Evolutionary conservation across 192 early-diverging fungal species (phyloP), one percentile per base, ranked within the genome.

Genomic region (Diversispora epigaea): DNA sequence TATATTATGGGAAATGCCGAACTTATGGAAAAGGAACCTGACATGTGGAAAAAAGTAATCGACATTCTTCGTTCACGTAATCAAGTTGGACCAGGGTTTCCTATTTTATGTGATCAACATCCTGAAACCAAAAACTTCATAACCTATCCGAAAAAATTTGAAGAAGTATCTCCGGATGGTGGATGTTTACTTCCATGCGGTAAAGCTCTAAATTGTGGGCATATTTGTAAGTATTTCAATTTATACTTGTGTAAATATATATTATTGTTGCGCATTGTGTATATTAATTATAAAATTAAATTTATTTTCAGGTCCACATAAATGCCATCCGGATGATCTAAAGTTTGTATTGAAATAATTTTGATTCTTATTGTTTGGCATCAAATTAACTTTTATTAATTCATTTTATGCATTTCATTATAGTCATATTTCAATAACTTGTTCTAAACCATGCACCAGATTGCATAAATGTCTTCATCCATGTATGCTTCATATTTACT

Each of bases 41-140:
- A n/a, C n/a, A n/a, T n/a, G n/a, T n/a, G n/a, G n/a, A n/a, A n/a
- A n/a, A n/a, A n/a, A n/a, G n/a, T n/a, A n/a, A n/a, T n/a, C n/a
- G n/a, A n/a, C n/a, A n/a, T n/a, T n/a, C n/a, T n/a, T n/a, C n/a
- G n/a, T n/a, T n/a, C n/a, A n/a, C n/a, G n/a, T n/a, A n/a, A n/a
- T n/a, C n/a, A n/a, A n/a, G n/a, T n/a, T n/a, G n/a, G n/a, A n/a
- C n/a, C n/a, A n/a, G n/a, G n/a, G n/a, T n/a, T n/a, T n/a, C n/a
- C n/a, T n/a, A n/a, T n/a, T n/a, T n/a, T 69, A 50, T 89, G 88
- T 70, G 76, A 72, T 43, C 78, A 78, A 44, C 88, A 89, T 63
- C 81, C 85, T 2, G 67, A 84, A 9, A 77, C 60, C 6, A 56
- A 57, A 4, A 70, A 81, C n/a, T 40, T 60, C 17, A 77, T 84